Evolutionary conservation across 495 filamentous ascomycete genomes (phyloP), one percentile per base, ranked within the genome.

Genomic region (Aspergillus olivimuriae): DNA sequence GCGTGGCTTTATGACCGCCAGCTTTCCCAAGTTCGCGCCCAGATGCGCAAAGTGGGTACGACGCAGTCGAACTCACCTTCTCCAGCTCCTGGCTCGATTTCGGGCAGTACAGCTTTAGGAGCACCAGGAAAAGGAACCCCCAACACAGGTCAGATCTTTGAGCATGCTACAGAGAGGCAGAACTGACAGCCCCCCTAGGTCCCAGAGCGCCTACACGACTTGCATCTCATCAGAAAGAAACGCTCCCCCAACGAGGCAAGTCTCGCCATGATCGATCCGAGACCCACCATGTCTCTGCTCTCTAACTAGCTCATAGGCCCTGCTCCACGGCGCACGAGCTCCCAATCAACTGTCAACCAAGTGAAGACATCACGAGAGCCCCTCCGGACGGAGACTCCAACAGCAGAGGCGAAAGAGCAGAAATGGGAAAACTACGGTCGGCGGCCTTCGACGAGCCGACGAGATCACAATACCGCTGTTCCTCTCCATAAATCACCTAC

Each of bases 1-100:
- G 87, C 87, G 66, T 96, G 89, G 83, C 81, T 96, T 2, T 94
- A 94, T 54, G 89, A 98, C 65, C 79, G 85, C 33, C 88, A 97
- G 62, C 72, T 94, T 5, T 83, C 84, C 0, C 85, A 95, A 59
- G 85, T 95, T 26, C 80, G 86, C 51, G 88, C 87, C 5, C 90
- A 96, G 66, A 89, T 98, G 77, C 77, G 83, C 38, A 91, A 82
- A 64, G 82, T 84, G 21, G 73, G 76, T 19, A 69, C 64, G 22
- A 62, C 74, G 11, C 62, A 69, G 18, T 70, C 70, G 23, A 66
- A 60, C 22, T 58, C 71, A 3, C 55, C 71, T 1, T 70, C 70
- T 10, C 70, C 73, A 15, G 62, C 62, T 14, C 74, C 70, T 21
- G 75, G 75, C 11, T 74, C 70, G 36, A 59, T 65, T 12, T 71